These are phyloP conservation scores for Gossypium mustelinum DNA, from an alignment of 345 rosid genomes.

Conservation along the genomic window DNA sequence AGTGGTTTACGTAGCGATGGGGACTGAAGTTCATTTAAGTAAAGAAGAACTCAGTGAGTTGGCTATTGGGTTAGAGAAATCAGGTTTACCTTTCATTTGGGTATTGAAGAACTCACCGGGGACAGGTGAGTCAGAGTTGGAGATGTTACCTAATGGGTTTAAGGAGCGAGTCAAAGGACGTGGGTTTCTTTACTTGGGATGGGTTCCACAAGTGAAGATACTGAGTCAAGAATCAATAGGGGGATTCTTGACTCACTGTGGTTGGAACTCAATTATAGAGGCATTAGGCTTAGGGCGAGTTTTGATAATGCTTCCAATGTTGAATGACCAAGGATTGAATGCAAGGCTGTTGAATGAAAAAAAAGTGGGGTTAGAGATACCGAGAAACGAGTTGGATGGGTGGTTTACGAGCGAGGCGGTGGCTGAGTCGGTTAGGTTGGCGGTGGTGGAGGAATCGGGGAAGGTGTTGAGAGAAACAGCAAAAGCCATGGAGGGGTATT, in stretches of 20 bases:
- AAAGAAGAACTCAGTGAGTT: conserved; percentile 30
- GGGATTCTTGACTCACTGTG: conserved; percentile 42
- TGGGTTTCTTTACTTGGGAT: conserved; percentile 29
- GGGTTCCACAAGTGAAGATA: conserved; percentile 34
- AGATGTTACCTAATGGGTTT: not conserved
- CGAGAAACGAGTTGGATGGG: conserved; percentile 35
- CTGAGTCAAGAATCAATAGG: conserved; percentile 32
- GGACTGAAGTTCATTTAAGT: conserved; percentile 36
- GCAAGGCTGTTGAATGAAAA: conserved; percentile 34
- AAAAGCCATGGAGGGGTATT: conserved; percentile 23
- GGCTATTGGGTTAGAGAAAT: conserved; percentile 46
- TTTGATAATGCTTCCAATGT: conserved; percentile 32
- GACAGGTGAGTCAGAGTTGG: conserved; percentile 8
- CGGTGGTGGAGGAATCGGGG: conserved; percentile 29
- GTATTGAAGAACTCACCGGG: conserved; percentile 21
- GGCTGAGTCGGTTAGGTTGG: conserved; percentile 36
- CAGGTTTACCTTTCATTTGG: conserved; percentile 46
- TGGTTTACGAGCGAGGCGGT: conserved; percentile 33
- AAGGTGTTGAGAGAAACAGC: conserved; percentile 20
- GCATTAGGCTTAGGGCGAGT: conserved; percentile 31
- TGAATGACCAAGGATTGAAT: conserved; percentile 43
- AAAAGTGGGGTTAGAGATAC: conserved; percentile 36
- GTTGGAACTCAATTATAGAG: conserved; percentile 39
- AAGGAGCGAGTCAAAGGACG: conserved; percentile 14
- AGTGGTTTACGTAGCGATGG: conserved; percentile 47